phyloP scores from a whole-genome alignment of 2,329 filamentous ascomycete genomes.

The Chaetomium sp. region DNA sequence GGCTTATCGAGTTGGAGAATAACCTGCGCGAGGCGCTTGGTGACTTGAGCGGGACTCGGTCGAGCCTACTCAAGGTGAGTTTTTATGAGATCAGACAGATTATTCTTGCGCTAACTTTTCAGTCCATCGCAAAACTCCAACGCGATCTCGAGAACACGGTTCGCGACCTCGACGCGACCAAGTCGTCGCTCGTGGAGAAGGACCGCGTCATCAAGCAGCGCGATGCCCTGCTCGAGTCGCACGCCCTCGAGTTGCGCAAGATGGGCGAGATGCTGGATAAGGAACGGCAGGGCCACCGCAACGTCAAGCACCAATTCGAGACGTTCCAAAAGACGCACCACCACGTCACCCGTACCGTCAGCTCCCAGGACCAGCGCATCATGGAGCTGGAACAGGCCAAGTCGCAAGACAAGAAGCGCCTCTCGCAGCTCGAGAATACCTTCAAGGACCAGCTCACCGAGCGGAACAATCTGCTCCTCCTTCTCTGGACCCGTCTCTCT shows the following conservation, averaged over 20 bases:
- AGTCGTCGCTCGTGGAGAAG: constrained; percentile 81
- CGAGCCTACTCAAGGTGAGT: constrained; percentile 76
- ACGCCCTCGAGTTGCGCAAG: constrained; percentile 82
- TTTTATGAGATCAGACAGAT: not conserved
- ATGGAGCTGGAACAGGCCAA: constrained; percentile 82
- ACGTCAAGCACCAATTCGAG: constrained; percentile 86
- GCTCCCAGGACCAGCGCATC: constrained; percentile 81
- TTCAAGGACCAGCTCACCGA: constrained; percentile 87
- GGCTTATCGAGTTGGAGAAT: constrained; percentile 85
- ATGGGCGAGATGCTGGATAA: constrained; percentile 88
- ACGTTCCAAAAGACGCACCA: constrained; percentile 85
- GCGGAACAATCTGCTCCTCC: constrained; percentile 82
- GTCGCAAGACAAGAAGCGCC: constrained; percentile 74
- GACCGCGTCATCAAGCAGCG: constrained; percentile 88
- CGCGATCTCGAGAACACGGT: constrained; percentile 83
- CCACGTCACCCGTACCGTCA: constrained; percentile 82
- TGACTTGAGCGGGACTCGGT: constrained; percentile 82
- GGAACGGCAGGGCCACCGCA: constrained; percentile 80
- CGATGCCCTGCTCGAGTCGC: constrained; percentile 83
- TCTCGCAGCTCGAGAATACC: constrained; percentile 73
- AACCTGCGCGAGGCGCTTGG: constrained; percentile 85
- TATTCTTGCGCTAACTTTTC: constrained; percentile 17
- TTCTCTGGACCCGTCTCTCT: constrained; percentile 88
- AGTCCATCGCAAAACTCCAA: constrained; percentile 85
- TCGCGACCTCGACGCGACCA: constrained; percentile 77